phyloP scores from a whole-genome alignment of 225 moss, liverwort and hornwort species.

The Pseudisothecium myosuroides region DNA sequence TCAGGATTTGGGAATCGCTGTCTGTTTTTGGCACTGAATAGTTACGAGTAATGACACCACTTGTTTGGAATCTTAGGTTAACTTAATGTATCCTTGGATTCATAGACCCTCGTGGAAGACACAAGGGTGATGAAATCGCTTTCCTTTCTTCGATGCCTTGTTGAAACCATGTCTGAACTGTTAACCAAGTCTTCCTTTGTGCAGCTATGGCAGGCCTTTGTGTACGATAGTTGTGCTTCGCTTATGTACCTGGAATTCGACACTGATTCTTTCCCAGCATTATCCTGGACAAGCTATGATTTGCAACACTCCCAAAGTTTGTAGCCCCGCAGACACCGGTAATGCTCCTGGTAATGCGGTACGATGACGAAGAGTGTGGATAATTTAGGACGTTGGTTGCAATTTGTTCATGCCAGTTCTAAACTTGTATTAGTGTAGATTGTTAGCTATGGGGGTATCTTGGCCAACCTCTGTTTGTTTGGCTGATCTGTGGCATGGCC shows the following conservation, averaged over 20 bases:
- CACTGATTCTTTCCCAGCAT: background rate
- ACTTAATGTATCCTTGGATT: background rate
- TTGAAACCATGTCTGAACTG: background rate
- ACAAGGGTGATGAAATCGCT: background rate
- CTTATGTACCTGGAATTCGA: background rate
- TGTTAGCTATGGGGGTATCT: background rate
- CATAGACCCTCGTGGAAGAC: background rate
- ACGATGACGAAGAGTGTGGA: too few species aligned
- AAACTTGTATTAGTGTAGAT: too few species aligned
- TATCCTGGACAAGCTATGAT: background rate
- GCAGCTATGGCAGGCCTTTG: background rate
- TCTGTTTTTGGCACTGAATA: too few species aligned
- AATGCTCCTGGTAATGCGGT: background rate
- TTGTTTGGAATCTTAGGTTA: too few species aligned
- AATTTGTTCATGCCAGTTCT: background rate
- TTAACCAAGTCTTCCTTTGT: background rate
- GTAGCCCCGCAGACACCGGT: background rate
- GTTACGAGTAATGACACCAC: too few species aligned
- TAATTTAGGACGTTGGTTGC: background rate
- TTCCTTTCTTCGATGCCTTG: background rate
- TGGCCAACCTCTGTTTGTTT: background rate
- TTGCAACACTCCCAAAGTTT: background rate
- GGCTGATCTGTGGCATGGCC: background rate
- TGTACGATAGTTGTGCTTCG: too few species aligned
- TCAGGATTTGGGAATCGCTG: too few species aligned